phyloP scores from a whole-genome alignment of 768 basidiomycete species.

The Daedaleopsis nitida region DNA sequence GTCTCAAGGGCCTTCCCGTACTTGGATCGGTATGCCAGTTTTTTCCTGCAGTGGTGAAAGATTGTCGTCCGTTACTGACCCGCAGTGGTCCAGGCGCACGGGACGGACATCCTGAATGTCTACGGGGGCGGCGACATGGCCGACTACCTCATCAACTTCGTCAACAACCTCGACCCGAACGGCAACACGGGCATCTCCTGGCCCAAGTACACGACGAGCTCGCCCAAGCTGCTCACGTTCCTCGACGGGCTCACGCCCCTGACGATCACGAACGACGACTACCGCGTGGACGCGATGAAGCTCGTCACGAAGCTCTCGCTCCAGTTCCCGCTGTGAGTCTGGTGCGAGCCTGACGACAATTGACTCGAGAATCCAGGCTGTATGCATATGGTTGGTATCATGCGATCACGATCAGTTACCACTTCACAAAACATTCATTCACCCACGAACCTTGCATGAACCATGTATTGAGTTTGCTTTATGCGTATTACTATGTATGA shows the following conservation, averaged over 20 bases:
- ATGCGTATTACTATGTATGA: no score
- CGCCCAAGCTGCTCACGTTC: slow-evolving; percentile 20
- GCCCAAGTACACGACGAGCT: slow-evolving; percentile 25
- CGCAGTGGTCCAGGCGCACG: slow-evolving; percentile 20
- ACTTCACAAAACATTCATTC: neutral
- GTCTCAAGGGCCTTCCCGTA: slow-evolving; percentile 11
- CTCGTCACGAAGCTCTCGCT: slow-evolving; percentile 19
- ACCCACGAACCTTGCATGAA: neutral
- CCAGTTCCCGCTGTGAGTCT: slow-evolving; percentile 16
- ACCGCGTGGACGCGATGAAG: slow-evolving; percentile 19
- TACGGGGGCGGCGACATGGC: slow-evolving; percentile 26
- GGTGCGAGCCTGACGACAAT: no score
- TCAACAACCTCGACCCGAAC: slow-evolving; percentile 33
- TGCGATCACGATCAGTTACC: neutral
- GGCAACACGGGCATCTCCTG: slow-evolving; percentile 21
- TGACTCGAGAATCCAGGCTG: no score
- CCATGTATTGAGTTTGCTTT: no score
- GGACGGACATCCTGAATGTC: slow-evolving; percentile 26
- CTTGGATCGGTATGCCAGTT: slow-evolving; percentile 10
- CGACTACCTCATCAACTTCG: slow-evolving; percentile 34
- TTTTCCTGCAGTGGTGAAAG: no score
- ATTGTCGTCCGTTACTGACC: neutral
- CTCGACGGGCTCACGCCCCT: slow-evolving; percentile 17
- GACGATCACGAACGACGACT: slow-evolving; percentile 19
- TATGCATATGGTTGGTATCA: neutral